Evolutionary conservation across 2,329 filamentous ascomycete species (phyloP), one percentile per base, ranked within the genome.

Genomic region (Pyricularia sp.): DNA sequence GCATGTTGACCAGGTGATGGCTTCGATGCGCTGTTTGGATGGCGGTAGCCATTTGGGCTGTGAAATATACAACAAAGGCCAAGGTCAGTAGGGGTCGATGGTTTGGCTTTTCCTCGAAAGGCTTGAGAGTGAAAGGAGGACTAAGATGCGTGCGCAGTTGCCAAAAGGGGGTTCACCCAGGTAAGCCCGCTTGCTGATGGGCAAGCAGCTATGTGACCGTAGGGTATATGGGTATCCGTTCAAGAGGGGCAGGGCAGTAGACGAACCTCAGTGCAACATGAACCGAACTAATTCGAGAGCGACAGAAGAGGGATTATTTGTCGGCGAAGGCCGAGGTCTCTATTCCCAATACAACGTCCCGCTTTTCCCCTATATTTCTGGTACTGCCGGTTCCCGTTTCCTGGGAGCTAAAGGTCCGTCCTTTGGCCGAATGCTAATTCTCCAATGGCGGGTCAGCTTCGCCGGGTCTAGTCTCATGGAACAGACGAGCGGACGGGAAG

Each of bases 21-120:
- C 80, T 79, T 76, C 80, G 78, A 76, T 81, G 81, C 74, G 79
- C 80, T 76, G 80, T 82, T 74, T 85, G 82, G 81, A 81, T 84
- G 74, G 80, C 82, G 75, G 83, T 79, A 74, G 83, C 83, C 84
- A 85, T 85, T 78, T 81, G 79, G 77, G 79, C 81, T 83, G 76
- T 50, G 42, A 20, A 2, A 50, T 7, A 4, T 20, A 50, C 42
- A 50, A 50, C 33, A 36, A 36, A 36, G 33, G 33, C 12, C 33
- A 2, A 36, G 2, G 33, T 36, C 33, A 36, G 33, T 36, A 36
- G 4, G 31, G 31, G 31, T 33, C 31, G 31, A 33, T 4, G 31
- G 10, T 33, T 33, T n/a, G n/a, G 31, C 2, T 33, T 11, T 4
- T 33, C 31, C 5, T 7, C 31, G n/a, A n/a, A 33, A 33, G 9